A percentile compares a stretch with the other conserved stretches of the same genome.
Evolutionary conservation across 768 basidiomycete species (phyloP).

Genomic region (Calocera viscosa): DNA sequence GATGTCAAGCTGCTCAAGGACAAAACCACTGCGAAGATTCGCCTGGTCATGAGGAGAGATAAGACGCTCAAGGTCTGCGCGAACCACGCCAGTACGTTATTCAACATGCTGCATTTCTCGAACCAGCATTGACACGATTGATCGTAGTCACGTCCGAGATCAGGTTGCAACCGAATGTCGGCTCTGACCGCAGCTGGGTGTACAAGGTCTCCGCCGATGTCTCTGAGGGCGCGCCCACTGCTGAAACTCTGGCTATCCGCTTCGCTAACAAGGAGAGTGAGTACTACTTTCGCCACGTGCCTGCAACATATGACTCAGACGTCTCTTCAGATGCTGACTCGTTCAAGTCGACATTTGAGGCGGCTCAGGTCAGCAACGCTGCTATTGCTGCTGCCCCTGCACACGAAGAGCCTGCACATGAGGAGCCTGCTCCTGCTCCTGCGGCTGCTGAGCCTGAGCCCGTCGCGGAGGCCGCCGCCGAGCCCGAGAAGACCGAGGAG

Average conservation of each 20-base stretch:
- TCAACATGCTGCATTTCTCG: neutral
- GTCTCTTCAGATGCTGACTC: constrained; percentile 52
- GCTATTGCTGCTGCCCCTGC: constrained; percentile 23
- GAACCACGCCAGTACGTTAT: constrained; percentile 76
- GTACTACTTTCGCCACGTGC: constrained; percentile 24
- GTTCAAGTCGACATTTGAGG: constrained; percentile 85
- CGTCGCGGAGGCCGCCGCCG: constrained; percentile 11
- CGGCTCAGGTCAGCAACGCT: constrained; percentile 61
- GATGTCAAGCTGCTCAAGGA: constrained; percentile 86
- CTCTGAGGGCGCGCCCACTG: constrained; percentile 73
- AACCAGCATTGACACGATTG: neutral
- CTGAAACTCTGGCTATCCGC: constrained; percentile 95
- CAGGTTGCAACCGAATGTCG: constrained; percentile 92
- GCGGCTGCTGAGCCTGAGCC: constrained; percentile 16
- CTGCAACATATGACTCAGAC: neutral
- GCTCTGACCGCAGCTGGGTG: constrained; percentile 98
- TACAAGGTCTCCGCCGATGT: constrained; percentile 96
- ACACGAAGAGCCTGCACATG: constrained; percentile 19
- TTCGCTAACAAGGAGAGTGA: constrained; percentile 93
- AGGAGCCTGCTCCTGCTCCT: constrained; percentile 15
- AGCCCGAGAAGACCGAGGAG: constrained; percentile 19
- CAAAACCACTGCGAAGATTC: constrained; percentile 79
- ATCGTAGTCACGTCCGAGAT: constrained; percentile 70
- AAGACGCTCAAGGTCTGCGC: constrained; percentile 99
- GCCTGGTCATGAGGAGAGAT: constrained; percentile 98